Conservation (phyloP, 805 yeast species). For the Candida krabiensis region DNA sequence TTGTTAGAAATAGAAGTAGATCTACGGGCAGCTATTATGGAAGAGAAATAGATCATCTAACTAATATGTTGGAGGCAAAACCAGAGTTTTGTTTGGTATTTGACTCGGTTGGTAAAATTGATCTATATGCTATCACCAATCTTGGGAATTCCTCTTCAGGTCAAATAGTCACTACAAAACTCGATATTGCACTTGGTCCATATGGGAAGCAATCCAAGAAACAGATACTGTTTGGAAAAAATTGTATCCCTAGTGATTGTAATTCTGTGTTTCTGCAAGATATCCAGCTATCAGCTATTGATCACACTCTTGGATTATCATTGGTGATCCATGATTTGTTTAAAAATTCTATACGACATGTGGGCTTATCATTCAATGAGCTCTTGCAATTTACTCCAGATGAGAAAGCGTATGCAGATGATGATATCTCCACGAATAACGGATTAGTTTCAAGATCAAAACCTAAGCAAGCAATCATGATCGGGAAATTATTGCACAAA, state of each 20-base stretch:
- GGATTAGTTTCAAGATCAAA: not conserved
- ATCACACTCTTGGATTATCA: constrained; percentile 32
- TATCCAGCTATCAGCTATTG: constrained; percentile 16
- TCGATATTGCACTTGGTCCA: constrained; percentile 28
- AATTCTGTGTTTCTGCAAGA: constrained; percentile 26
- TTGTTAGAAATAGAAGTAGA: constrained; percentile 17
- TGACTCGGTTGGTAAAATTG: constrained; percentile 41
- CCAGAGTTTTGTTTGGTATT: constrained; percentile 44
- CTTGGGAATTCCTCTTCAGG: constrained; percentile 49
- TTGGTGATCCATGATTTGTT: constrained; percentile 46
- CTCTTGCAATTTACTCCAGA: constrained; percentile 26
- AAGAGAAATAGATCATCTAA: constrained; percentile 22
- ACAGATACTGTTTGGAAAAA: constrained; percentile 22
- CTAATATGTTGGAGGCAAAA: constrained; percentile 26
- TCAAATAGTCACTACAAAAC: constrained; percentile 40
- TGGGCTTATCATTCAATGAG: constrained; percentile 33
- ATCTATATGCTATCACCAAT: constrained; percentile 49
- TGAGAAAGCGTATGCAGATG: constrained; percentile 6
- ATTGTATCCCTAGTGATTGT: constrained; percentile 33
- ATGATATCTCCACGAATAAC: constrained; percentile 1
- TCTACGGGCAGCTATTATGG: constrained; percentile 12
- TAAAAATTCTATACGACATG: constrained; percentile 34
- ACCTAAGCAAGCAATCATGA: constrained; percentile 1
- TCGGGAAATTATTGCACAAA: constrained; percentile 47
- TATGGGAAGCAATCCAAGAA: constrained; percentile 16